Evolutionary conservation across 2,329 filamentous ascomycete species (phyloP).

Genomic region (Chrysoporthe puriensis): DNA sequence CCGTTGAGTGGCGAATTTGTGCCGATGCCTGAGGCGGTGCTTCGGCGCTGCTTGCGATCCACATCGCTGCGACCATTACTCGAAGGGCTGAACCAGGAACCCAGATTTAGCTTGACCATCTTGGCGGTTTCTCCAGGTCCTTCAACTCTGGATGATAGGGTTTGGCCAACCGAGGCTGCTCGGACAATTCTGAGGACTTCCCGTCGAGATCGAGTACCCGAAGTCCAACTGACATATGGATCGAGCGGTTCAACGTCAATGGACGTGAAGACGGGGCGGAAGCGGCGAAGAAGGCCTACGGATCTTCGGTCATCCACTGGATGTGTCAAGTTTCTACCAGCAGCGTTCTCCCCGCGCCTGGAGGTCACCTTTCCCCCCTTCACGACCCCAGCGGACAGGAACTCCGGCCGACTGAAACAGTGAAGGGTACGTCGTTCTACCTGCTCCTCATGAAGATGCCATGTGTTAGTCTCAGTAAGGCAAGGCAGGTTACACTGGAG

Average conservation of each 20-base stretch:
- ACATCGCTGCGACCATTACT: constrained; percentile 28
- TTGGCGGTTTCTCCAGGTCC: constrained; percentile 11
- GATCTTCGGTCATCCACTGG: too few species aligned
- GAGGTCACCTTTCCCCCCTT: background rate
- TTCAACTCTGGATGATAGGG: background rate
- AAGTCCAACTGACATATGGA: too few species aligned
- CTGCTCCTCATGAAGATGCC: constrained; percentile 6
- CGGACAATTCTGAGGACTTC: too few species aligned
- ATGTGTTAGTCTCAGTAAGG: constrained; percentile 16
- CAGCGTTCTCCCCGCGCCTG: too few species aligned
- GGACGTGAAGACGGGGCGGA: too few species aligned
- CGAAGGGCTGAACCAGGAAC: constrained; percentile 39
- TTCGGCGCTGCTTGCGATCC: constrained; percentile 40
- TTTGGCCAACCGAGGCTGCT: background rate
- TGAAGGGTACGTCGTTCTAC: background rate
- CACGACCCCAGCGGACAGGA: background rate
- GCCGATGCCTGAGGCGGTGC: constrained; percentile 39
- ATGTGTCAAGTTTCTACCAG: too few species aligned
- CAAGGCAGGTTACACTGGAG: constrained; percentile 17
- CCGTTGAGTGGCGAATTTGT: constrained; percentile 29
- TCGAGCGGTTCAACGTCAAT: too few species aligned
- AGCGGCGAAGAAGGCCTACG: too few species aligned
- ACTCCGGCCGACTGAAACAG: constrained; percentile 5
- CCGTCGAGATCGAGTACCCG: too few species aligned
- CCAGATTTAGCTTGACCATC: constrained; percentile 42